Base-by-base conservation (phyloP, 2,329 filamentous ascomycete genomes). In the Paraphoma sp. region DNA sequence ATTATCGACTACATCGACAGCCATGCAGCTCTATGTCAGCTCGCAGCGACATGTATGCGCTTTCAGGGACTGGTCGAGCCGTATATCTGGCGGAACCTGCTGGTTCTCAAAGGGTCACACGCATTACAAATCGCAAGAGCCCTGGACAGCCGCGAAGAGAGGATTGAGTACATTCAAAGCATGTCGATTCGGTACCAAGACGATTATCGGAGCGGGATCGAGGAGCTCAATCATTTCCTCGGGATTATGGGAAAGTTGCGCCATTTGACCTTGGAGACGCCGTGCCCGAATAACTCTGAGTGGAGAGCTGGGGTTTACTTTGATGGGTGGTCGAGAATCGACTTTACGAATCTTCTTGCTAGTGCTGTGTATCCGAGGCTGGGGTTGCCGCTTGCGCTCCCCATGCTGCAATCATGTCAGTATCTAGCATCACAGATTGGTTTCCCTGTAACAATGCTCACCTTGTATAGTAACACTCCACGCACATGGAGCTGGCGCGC, bases 241-340 rank as follows among this genome's bases (percentile, higher is more conserved):
- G 54, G 53, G 4, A 33, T 67, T 30, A 71, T 76, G 66, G 49
- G 57, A 9, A 71, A 66, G 51, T 53, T 76, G 16, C 65, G 68
- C 12, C 63, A 72, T 41, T 56, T 76, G 45, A 69, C 64, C 6
- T 62, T 76, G 23, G 74, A 76, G 51, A 71, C 65, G 14, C 72
- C 73, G 0, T 76, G 74, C 54, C 71, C 72, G 11, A 76, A 76
- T 45, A 75, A 76, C 46, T 55, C 57, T n/a, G 70, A 71, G 36
- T 75, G 70, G 69, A 60, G 57, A 9, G 18, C 43, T 1, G 64
- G 57, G 4, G 45, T 56, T 2, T 53, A 62, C 28, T 76, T 74
- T 48, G 62, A 70, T 14, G 69, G 67, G 7, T 67, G 60, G 53
- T 73, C 71, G 8, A 62, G 64, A 29, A 72, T 76, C 5, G 62